Evolutionary conservation across 2,329 filamentous ascomycete species (phyloP).

Genomic region (Aspergillus felis): DNA sequence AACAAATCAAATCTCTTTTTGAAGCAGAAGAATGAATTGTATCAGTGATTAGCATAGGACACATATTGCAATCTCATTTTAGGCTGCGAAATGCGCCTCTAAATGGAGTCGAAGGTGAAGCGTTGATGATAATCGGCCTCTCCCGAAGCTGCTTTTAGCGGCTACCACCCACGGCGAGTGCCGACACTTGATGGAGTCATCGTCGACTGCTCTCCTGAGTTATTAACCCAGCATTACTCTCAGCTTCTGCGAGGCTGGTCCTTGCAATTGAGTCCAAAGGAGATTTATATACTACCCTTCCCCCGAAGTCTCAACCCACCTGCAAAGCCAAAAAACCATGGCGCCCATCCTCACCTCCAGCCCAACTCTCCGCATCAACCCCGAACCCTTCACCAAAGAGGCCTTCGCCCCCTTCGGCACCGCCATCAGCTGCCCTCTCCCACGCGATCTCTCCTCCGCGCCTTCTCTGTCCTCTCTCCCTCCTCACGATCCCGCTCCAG

Average conservation of each 20-base stretch:
- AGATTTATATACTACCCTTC: background rate
- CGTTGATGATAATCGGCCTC: conserved; percentile 1
- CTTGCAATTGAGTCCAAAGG: background rate
- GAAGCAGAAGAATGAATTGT: background rate
- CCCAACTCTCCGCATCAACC: conserved; percentile 47
- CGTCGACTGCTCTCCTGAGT: background rate
- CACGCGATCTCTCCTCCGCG: conserved; percentile 47
- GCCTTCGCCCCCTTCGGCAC: conserved; percentile 78
- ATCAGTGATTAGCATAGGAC: background rate
- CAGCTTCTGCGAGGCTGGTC: conserved; percentile 4
- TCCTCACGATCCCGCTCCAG: conserved; percentile 47
- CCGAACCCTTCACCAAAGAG: conserved; percentile 63
- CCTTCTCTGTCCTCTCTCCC: conserved; percentile 45
- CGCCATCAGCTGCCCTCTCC: conserved; percentile 69
- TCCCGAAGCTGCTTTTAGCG: conserved; percentile 3
- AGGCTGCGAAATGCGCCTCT: background rate
- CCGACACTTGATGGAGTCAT: conserved; percentile 1
- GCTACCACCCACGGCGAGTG: conserved; percentile 4
- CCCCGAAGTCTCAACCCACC: background rate
- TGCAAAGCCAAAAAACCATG: conserved; percentile 19
- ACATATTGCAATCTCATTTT: too few relatives aligned
- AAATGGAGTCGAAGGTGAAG: background rate
- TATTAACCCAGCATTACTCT: background rate
- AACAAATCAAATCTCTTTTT: too few relatives aligned
- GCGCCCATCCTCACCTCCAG: conserved; percentile 27